A percentile compares a stretch with the other conserved stretches of the same genome.
Evolutionary conservation across 108 stramenopile genomes (phyloP).

Genomic region (Nitzschia putrida): DNA sequence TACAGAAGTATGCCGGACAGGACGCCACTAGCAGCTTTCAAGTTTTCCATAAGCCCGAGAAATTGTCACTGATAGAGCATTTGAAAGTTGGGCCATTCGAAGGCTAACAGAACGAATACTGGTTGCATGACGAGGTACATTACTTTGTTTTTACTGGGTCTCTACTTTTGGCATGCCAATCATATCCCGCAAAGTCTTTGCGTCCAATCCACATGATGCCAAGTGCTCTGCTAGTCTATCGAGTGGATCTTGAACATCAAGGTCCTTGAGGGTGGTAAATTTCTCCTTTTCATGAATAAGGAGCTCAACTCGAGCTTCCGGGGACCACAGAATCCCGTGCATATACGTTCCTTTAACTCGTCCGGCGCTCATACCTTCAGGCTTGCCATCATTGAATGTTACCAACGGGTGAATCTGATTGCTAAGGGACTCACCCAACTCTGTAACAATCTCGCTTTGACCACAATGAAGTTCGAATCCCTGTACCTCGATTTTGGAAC

Average conservation of each 20-base stretch:
- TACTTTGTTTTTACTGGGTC: no score
- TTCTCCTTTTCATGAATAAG: slow-evolving; percentile 17
- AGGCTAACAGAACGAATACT: not conserved
- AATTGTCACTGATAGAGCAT: slow-evolving; percentile 7
- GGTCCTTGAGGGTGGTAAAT: not conserved
- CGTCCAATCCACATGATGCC: slow-evolving; percentile 30
- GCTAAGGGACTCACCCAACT: not conserved
- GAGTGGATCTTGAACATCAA: slow-evolving; percentile 22
- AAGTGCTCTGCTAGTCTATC: slow-evolving; percentile 34
- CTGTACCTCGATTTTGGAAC: slow-evolving; percentile 21
- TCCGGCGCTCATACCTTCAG: slow-evolving; percentile 33
- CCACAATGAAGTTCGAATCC: slow-evolving; percentile 51
- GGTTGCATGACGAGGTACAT: no score
- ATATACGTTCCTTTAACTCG: slow-evolving; percentile 43
- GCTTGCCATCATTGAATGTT: slow-evolving; percentile 31
- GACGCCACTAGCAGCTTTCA: slow-evolving; percentile 29
- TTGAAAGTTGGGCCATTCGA: slow-evolving; percentile 8
- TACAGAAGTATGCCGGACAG: slow-evolving; percentile 23
- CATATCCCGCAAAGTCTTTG: slow-evolving; percentile 16
- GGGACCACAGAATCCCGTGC: slow-evolving; percentile 37
- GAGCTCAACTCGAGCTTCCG: slow-evolving; percentile 33
- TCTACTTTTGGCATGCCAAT: not conserved
- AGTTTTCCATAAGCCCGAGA: slow-evolving; percentile 22
- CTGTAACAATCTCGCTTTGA: slow-evolving; percentile 8
- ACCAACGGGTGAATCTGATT: slow-evolving; percentile 25